These are phyloP conservation scores for Rhodotorula sp. DNA, from an alignment of 1,284 basidiomycete genomes.

Conservation along the genomic window DNA sequence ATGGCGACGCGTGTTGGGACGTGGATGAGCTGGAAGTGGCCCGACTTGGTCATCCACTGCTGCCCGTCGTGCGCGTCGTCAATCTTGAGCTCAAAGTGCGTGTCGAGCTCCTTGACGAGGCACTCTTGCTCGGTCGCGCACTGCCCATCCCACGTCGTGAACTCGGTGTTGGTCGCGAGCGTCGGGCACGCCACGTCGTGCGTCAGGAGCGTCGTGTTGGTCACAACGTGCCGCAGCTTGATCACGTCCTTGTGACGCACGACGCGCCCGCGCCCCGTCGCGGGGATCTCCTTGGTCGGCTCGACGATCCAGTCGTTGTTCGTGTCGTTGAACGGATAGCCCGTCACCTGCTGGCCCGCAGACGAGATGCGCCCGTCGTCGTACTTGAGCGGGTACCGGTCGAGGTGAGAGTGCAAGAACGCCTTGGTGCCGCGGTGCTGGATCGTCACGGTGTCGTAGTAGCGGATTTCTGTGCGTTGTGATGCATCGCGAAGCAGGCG, in stretches of 20 bases:
- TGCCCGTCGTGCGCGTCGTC: constrained; percentile 72
- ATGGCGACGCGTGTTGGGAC: constrained; percentile 85
- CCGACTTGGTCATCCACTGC: constrained; percentile 85
- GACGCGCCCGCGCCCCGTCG: constrained; percentile 81
- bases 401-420: constrained; percentile 88
- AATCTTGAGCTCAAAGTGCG: constrained; percentile 75
- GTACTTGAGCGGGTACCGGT: constrained; percentile 88
- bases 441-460: constrained; percentile 84
- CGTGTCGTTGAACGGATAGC: constrained; percentile 85
- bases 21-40: constrained; percentile 87
- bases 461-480: constrained; percentile 78
- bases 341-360: constrained; percentile 95
- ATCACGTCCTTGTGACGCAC: constrained; percentile 86
- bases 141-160: constrained; percentile 82
- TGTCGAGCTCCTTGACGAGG: constrained; percentile 64
- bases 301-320: constrained; percentile 97
- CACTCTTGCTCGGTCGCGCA: constrained; percentile 61
- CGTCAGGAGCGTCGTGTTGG: constrained; percentile 78
- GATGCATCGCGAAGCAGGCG: too few species aligned
- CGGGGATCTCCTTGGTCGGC: constrained; percentile 86
- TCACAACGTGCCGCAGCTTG: constrained; percentile 84
- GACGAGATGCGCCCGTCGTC: constrained; percentile 89
- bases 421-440: constrained; percentile 91
- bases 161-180: constrained; percentile 98
- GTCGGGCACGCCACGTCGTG: constrained; percentile 97